Base-by-base conservation (phyloP, 2,329 filamentous ascomycete species). In the Xylariales sp. region DNA sequence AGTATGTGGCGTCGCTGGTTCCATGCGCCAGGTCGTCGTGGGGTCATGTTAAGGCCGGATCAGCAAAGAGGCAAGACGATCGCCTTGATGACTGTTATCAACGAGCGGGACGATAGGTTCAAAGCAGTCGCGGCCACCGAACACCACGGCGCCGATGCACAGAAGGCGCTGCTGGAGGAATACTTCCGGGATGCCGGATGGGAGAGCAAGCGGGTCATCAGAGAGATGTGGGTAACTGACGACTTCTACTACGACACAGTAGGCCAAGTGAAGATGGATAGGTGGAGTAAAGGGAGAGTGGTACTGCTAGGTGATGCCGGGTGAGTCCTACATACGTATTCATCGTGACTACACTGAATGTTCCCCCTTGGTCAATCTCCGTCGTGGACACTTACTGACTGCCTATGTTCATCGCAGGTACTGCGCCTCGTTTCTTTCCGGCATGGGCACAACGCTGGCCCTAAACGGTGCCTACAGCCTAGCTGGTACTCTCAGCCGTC, bases 291-390 rank as follows among this genome's bases (percentile, higher is more conserved):
- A 4, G 65, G 49, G 0, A 40, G 55, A 10, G 65, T 73, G 6
- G 64, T 65, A 0, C 52, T 74, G 0, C 38, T 77, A 0, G 74
- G 73, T 4, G 74, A 79, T 44, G 69, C 74, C 12, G 71, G 57
- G 7, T 50, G 21, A 45, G 43, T 38, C 21, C 20, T 19, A 11
- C 16, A 9, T 33, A 5, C 3, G 20, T 7, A 20, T 12, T 16
- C 11, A 2, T 3, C 3, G 14, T 21, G 29, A 6, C 31, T 33
- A 40, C 25, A 31, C 16, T 3, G 2, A 6, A 20, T 19, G n/a
- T n/a, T n/a, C n/a, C n/a, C n/a, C n/a, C n/a, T n/a, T n/a, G n/a
- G n/a, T n/a, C n/a, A n/a, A n/a, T n/a, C n/a, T n/a, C n/a, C n/a
- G n/a, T n/a, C n/a, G n/a, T n/a, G n/a, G n/a, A n/a, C n/a, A n/a